Conservation (phyloP, 228 moss, liverwort and hornwort species). For the Sphagnum fallax region DNA sequence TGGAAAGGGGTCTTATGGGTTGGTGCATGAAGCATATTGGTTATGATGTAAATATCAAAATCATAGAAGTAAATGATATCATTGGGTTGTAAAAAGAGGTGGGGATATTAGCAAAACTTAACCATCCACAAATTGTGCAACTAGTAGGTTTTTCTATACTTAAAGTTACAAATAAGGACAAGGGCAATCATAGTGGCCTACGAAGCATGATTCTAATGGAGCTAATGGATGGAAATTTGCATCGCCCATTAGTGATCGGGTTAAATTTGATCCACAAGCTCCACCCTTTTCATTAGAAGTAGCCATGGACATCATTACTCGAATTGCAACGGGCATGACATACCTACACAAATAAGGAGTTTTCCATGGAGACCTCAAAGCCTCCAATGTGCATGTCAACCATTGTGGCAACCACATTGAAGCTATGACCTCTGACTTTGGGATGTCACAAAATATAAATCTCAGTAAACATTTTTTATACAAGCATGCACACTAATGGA, state of each 20-base stretch:
- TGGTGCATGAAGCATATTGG: conserved; percentile 4
- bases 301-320: neutral
- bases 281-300: neutral
- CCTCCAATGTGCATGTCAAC: neutral
- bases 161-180: too few relatives aligned
- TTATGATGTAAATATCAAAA: conserved; percentile 2
- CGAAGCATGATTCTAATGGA: conserved; percentile 5
- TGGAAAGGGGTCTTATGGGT: conserved; percentile 3
- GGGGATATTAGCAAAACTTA: conserved; percentile 5
- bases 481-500: neutral
- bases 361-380: conserved; percentile 8
- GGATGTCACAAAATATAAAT: conserved; percentile 15
- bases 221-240: conserved; percentile 2
- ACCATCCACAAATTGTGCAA: conserved; percentile 1
- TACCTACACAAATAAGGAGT: conserved; percentile 5
- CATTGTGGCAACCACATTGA: neutral
- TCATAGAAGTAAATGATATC: neutral
- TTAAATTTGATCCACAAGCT: too few relatives aligned
- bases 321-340: conserved; percentile 7
- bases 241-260: neutral
- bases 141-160: conserved; percentile 5
- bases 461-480: conserved; percentile 19
- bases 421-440: conserved; percentile 4
- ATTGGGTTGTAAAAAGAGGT: neutral
- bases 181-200: too few relatives aligned